Evolutionary conservation across 768 basidiomycete genomes (phyloP).

Genomic region (Boletus rufocinnamomeus): DNA sequence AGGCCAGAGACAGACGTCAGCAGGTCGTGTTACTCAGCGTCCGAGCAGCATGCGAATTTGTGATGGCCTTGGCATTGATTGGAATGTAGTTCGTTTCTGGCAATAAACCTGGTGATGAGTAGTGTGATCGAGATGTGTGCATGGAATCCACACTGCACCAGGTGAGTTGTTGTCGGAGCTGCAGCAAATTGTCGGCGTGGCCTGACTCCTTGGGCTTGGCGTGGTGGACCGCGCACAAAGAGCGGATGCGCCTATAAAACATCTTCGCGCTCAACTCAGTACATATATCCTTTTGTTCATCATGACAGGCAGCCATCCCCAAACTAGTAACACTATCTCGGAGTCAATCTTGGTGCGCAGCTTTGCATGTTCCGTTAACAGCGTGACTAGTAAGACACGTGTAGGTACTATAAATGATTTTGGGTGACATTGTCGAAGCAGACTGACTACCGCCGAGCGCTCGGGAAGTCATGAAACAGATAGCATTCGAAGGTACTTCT

Average conservation of each 20-base stretch:
- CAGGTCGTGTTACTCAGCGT: background rate
- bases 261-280: conserved; percentile 1
- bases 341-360: conserved; percentile 19
- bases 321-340: conserved; percentile 11
- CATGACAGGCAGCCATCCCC: conserved; percentile 1
- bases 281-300: conserved; percentile 5
- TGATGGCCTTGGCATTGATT: background rate
- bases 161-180: background rate
- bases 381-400: conserved; percentile 5
- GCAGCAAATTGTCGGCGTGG: background rate
- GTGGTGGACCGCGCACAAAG: conserved; percentile 13
- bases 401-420: background rate
- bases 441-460: conserved; percentile 4
- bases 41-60: background rate
- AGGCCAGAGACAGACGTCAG: background rate
- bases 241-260: background rate
- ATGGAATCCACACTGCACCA: background rate
- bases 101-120: background rate
- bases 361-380: conserved; percentile 1
- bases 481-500: background rate
- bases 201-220: background rate
- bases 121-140: background rate
- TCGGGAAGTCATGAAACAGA: conserved; percentile 9
- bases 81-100: background rate
- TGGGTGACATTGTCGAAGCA: background rate